Evolutionary conservation across 805 yeast genomes (phyloP), one percentile per base, ranked within the genome.

Genomic region (Suhomyces tanzawaensis): DNA sequence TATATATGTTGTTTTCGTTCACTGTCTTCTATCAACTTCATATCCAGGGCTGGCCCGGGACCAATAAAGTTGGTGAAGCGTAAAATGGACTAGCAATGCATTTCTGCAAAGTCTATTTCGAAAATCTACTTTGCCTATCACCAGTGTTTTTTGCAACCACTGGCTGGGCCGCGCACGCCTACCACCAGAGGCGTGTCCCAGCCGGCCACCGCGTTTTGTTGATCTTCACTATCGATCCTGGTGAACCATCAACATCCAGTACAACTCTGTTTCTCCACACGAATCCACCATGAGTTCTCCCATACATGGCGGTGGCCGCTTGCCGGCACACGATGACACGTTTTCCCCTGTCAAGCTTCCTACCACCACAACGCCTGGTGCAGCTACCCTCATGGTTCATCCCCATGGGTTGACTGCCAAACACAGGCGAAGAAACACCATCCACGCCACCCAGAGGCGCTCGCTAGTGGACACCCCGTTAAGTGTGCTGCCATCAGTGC

Each of bases 351-450:
- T 46, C 22, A 46, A 46, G 34, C 41, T 46, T 15, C 50, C 50
- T 4, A 17, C 13, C 21, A 24, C 31, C 6, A 27, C 28, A 3
- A 16, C 39, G 27, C 27, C 27, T n/a, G 14, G 27, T 13, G 42
- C 41, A 13, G 40, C 26, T 14, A 29, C 17, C 13, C 29, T 43
- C 8, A 37, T 43, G 7, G 30, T 32, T 7, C 45, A 43, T 34
- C 75, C 77, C 2, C 79, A 75, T 48, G 80, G 80, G 0, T 51
- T 75, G 25, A 51, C 64, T 2, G 61, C 66, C 39, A 68, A 69
- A 42, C 71, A 67, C 40, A 36, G 30, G 16, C 42, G 65, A 41
- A 54, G 66, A 46, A 61, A 55, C 32, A 42, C 46, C 4, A 33
- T 46, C 30, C 50, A 42, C 24, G 29, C 39, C 15, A 19, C 35